Percentiles rank a stretch among this genome's conserved stretches.
These are phyloP conservation scores for Blastocystis hominis DNA, from an alignment of 352 stramenopile genomes.

Conservation along the genomic window DNA sequence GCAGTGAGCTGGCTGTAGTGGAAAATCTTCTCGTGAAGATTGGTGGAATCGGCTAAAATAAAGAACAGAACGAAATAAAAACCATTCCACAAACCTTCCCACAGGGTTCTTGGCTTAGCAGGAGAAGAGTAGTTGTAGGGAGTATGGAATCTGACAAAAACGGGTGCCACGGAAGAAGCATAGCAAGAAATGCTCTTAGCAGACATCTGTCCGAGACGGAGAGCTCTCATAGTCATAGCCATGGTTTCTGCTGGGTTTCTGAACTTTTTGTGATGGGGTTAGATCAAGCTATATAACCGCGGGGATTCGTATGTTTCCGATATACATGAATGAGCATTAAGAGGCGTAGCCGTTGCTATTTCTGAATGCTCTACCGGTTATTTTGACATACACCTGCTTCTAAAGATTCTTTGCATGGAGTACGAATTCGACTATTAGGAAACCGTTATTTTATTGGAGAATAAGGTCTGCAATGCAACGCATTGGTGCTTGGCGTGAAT, in stretches of 20 bases:
- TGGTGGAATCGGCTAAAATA: conserved; percentile 49
- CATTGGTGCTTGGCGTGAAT: no score
- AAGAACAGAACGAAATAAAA: not conserved
- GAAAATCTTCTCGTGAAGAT: conserved; percentile 58
- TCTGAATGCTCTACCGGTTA: no score
- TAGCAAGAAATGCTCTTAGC: conserved; percentile 37
- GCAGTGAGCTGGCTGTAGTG: conserved; percentile 54
- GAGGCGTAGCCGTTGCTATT: no score
- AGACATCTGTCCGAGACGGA: conserved; percentile 48
- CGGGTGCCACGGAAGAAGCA: conserved; percentile 1
- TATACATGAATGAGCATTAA: no score
- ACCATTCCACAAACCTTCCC: conserved; percentile 47
- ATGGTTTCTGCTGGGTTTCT: conserved; percentile 22
- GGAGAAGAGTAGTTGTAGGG: conserved; percentile 58
- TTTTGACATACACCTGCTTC: no score
- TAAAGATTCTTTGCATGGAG: no score
- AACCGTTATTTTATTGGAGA: no score
- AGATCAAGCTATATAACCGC: not conserved
- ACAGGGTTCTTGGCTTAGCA: conserved; percentile 46
- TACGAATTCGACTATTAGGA: no score
- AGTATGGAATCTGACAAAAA: conserved; percentile 57
- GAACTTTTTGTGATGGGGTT: not conserved
- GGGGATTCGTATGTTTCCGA: not conserved
- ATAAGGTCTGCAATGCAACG: no score
- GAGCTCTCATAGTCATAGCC: conserved; percentile 54